Conservation (phyloP, 495 filamentous ascomycete genomes). For the Filosporella fistucella region DNA sequence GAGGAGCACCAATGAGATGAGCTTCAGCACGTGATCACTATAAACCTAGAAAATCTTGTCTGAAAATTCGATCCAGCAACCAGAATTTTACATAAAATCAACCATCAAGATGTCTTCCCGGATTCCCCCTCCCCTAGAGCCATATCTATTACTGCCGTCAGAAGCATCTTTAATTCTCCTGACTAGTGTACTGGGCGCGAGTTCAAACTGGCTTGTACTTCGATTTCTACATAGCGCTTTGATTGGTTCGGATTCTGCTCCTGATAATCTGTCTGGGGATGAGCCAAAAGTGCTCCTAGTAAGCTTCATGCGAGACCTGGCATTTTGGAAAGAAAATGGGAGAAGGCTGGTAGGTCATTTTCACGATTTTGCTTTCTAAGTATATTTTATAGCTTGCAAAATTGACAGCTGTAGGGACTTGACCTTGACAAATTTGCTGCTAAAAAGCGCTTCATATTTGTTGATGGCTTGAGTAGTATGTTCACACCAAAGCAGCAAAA, state of each 20-base stretch:
- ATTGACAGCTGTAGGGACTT: conserved; percentile 46
- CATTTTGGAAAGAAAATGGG: conserved; percentile 68
- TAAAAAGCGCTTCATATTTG: conserved; percentile 58
- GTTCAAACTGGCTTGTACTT: conserved; percentile 69
- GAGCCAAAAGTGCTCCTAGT: conserved; percentile 61
- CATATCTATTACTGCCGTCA: conserved; percentile 47
- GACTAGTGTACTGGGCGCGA: conserved; percentile 66
- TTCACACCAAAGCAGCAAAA: conserved; percentile 31
- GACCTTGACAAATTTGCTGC: conserved; percentile 59
- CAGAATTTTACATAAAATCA: neutral
- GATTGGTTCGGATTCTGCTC: conserved; percentile 3
- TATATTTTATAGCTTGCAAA: neutral
- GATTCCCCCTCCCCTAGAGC: conserved; percentile 64
- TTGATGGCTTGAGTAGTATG: conserved; percentile 68
- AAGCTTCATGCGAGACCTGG: conserved; percentile 70
- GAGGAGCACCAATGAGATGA: no score
- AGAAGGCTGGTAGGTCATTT: conserved; percentile 49
- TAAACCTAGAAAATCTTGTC: no score
- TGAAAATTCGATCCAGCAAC: no score
- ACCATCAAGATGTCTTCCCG: conserved; percentile 21
- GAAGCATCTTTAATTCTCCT: conserved; percentile 61
- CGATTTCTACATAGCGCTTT: conserved; percentile 59
- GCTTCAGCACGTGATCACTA: no score
- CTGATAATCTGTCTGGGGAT: conserved; percentile 8
- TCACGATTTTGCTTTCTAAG: conserved; percentile 1